These are phyloP conservation scores for Phytopythium sindhum DNA, from an alignment of 352 stramenopile species.

Conservation along the genomic window DNA sequence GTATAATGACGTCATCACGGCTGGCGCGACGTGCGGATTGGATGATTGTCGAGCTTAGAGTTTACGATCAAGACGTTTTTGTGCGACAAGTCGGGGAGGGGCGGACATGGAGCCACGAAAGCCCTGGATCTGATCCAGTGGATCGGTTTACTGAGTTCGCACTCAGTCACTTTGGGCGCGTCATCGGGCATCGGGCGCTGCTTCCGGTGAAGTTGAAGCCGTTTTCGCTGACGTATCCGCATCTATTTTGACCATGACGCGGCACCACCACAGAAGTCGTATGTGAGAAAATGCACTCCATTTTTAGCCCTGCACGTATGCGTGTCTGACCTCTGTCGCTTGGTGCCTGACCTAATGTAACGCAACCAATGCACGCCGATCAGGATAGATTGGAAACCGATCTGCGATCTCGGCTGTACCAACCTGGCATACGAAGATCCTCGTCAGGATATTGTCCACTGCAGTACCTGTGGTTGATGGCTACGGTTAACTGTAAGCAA, in stretches of 20 bases:
- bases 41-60: not conserved
- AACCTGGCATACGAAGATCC: too few relatives aligned
- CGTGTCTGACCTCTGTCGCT: not conserved
- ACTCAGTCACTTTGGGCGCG: not conserved
- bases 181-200: not conserved
- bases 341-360: not conserved
- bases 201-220: not conserved
- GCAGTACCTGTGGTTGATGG: too few relatives aligned
- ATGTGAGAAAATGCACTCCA: not conserved
- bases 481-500: too few relatives aligned
- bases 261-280: too few relatives aligned
- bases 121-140: not conserved
- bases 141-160: too few relatives aligned
- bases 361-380: not conserved
- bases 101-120: constrained; percentile 1
- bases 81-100: constrained; percentile 1
- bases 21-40: not conserved
- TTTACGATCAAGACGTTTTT: not conserved
- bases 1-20: not conserved
- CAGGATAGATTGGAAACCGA: not conserved
- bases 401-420: not conserved
- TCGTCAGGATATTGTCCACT: too few relatives aligned
- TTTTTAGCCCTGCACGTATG: not conserved
- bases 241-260: too few relatives aligned
- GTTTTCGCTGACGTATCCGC: not conserved